Conservation (phyloP, 106 monocot species). For the Dioscorea zingiberensis region DNA sequence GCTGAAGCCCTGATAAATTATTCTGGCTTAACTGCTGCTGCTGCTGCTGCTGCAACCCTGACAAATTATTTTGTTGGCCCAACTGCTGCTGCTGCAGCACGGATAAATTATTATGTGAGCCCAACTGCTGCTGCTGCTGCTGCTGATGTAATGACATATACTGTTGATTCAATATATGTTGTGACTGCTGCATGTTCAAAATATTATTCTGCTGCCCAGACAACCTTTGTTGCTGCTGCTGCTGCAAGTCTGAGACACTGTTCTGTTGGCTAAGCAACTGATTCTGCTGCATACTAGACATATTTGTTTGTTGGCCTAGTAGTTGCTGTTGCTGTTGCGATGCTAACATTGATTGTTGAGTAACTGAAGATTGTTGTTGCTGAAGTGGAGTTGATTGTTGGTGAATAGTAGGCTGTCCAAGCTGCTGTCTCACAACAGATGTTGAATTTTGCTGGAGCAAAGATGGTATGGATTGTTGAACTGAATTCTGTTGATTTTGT, state of each 20-base stretch:
- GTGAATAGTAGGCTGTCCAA: too few relatives aligned
- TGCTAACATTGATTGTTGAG: conserved; percentile 40
- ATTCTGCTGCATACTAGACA: too few relatives aligned
- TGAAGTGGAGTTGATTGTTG: too few relatives aligned
- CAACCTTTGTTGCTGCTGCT: conserved; percentile 36
- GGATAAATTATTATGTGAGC: background rate
- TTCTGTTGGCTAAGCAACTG: conserved; percentile 66
- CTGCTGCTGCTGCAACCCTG: background rate
- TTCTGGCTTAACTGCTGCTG: too few relatives aligned
- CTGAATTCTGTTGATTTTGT: too few relatives aligned
- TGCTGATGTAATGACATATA: too few relatives aligned
- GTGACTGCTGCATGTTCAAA: conserved; percentile 56
- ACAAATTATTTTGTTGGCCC: conserved; percentile 17
- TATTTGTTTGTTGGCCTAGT: too few relatives aligned
- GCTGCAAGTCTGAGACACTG: conserved; percentile 42
- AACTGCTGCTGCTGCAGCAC: conserved; percentile 25
- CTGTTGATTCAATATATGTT: conserved; percentile 55
- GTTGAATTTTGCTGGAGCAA: too few relatives aligned
- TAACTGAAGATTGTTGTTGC: conserved; percentile 33
- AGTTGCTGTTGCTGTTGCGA: conserved; percentile 48
- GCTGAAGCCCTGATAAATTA: too few relatives aligned
- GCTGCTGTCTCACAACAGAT: too few relatives aligned
- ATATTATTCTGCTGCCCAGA: conserved; percentile 60
- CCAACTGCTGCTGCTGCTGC: conserved; percentile 36
- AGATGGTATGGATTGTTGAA: too few relatives aligned